Evolutionary conservation across 257 asterid genomes (phyloP), one percentile per base, ranked within the genome.

Genomic region (Solanum sejunctum): DNA sequence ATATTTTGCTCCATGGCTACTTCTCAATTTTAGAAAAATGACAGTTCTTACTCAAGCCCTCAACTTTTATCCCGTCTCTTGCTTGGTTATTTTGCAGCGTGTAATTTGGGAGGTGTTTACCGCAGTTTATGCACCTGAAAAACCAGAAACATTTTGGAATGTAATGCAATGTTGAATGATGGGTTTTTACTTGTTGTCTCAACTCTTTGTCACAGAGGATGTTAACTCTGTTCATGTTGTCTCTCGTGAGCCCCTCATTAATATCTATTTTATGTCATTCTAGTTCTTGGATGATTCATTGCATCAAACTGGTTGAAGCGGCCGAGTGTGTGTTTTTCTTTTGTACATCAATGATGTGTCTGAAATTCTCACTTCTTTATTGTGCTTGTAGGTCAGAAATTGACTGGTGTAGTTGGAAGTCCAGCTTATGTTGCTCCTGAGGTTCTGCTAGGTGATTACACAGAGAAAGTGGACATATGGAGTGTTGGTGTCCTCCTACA

Each of bases 391-490:
- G 98, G 98, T 86, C 98, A 93, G 88, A 93, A 85, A 73, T 87
- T 95, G 87, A 89, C 90, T 64, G 98, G 98, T 73, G 85, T 93
- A 41, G 98, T 91, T 86, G 98, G 98, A 84, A 95, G 97, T 88
- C 98, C 98, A 84, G 98, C 98, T 86, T 95, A 95, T 84, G 92
- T 95, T 85, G 98, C 98, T 78, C 98, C 98, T 23, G 98, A 95
- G 88, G 93, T 95, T 86, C 90, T 95, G 88, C 70, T 88, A 28
- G 98, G 98, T 87, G 91, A 92, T 90, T 95, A 95, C 91, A 92
- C 98, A 1, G 94, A 93, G 89, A 93, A 93, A 86, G 95, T 93
- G 89, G 98, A 95, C 86, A 90, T 95, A 52, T 95, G 98, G 98
- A 90, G 98, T 88, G 97, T 93, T 3, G 98, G 98, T 88, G 93